phyloP scores from a whole-genome alignment of 2,329 filamentous ascomycete species.

The Venturia pyrina region DNA sequence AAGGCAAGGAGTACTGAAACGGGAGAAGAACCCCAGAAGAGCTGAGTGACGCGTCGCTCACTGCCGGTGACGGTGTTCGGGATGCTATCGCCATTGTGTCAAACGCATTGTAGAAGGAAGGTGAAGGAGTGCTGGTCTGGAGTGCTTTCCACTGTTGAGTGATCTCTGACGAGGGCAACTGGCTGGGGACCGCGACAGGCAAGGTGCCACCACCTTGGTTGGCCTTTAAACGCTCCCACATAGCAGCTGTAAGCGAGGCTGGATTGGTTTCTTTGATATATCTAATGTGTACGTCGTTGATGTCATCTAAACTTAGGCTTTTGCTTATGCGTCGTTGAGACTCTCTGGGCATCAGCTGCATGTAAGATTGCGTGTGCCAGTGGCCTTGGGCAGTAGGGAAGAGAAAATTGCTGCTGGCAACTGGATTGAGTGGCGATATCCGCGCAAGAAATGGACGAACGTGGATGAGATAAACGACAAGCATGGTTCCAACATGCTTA shows the following conservation, averaged over 20 bases:
- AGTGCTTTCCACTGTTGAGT: neutral
- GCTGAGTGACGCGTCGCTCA: neutral
- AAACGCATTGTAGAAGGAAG: neutral
- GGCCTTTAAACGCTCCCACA: neutral
- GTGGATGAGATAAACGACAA: neutral
- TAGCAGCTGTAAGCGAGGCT: neutral
- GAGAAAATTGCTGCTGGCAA: neutral
- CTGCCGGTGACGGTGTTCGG: neutral
- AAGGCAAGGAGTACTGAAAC: neutral
- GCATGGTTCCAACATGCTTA: neutral
- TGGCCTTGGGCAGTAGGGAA: neutral
- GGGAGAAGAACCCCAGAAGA: neutral
- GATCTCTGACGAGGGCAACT: neutral
- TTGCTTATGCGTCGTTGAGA: neutral
- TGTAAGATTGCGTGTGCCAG: neutral
- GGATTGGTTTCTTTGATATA: neutral
- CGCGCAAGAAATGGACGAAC: neutral
- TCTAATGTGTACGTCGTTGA: conserved; percentile 1
- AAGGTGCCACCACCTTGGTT: neutral
- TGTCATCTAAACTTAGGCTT: neutral
- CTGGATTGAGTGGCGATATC: neutral
- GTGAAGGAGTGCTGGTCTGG: neutral
- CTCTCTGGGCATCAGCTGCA: neutral
- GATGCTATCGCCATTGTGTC: neutral
- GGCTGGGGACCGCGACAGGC: neutral